Evolutionary conservation across 2,329 filamentous ascomycete species (phyloP).

Genomic region (Leptographium wingfieldii): DNA sequence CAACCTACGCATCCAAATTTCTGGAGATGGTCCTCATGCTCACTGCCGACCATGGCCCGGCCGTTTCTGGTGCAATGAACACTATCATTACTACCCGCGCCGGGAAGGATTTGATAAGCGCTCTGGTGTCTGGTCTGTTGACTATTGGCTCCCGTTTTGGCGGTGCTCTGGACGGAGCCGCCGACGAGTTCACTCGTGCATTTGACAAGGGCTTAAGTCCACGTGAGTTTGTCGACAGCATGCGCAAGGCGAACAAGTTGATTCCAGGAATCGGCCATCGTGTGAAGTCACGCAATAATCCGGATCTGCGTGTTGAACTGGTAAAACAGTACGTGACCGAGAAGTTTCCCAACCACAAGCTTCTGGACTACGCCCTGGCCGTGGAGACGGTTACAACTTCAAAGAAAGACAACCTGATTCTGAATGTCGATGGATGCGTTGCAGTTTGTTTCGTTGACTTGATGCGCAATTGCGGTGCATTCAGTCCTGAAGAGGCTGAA

Average conservation of each 20-base stretch:
- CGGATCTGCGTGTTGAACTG: slow-evolving; percentile 96
- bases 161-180: slow-evolving; percentile 94
- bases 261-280: slow-evolving; percentile 98
- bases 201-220: slow-evolving; percentile 97
- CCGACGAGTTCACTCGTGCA: slow-evolving; percentile 96
- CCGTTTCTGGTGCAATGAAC: slow-evolving; percentile 99
- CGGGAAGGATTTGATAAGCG: slow-evolving; percentile 94
- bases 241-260: slow-evolving; percentile 99
- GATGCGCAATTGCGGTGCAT: slow-evolving; percentile 93
- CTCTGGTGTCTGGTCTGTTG: slow-evolving; percentile 88
- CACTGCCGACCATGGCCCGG: slow-evolving; percentile 96
- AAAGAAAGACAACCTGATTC: slow-evolving; percentile 99
- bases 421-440: slow-evolving; percentile 97
- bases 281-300: slow-evolving; percentile 99
- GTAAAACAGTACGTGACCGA: slow-evolving; percentile 98
- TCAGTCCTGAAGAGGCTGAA: slow-evolving; percentile 90
- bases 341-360: slow-evolving; percentile 95
- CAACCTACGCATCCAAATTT: slow-evolving; percentile 95
- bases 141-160: slow-evolving; percentile 98
- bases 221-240: slow-evolving; percentile 96
- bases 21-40: slow-evolving; percentile 99
- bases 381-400: slow-evolving; percentile 97
- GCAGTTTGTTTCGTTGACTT: slow-evolving; percentile 98
- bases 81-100: slow-evolving; percentile 99
- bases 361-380: slow-evolving; percentile 95